Conservation (phyloP, 345 rosid genomes). For the Combretum micranthum region DNA sequence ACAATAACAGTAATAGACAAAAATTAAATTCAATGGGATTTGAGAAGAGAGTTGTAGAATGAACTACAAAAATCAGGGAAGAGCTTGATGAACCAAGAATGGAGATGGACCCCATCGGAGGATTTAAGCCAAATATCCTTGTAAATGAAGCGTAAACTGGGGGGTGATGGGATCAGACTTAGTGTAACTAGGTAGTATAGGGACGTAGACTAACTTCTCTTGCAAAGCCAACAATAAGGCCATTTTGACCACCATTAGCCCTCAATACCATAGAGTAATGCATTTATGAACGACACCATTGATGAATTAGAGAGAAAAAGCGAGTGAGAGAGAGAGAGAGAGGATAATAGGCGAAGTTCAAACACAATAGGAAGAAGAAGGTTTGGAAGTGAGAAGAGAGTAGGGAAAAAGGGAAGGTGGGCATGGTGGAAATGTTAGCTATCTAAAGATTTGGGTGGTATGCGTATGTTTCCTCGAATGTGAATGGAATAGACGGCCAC, state of each 20-base stretch:
- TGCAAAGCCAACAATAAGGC: slow-evolving; percentile 90
- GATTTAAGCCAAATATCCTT: slow-evolving; percentile 96
- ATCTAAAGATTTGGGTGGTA: too few species aligned
- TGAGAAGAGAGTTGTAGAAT: neutral
- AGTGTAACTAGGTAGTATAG: slow-evolving; percentile 85
- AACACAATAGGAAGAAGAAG: too few species aligned
- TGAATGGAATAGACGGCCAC: too few species aligned
- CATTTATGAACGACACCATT: slow-evolving; percentile 75
- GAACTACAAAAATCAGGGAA: slow-evolving; percentile 73
- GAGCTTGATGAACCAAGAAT: slow-evolving; percentile 93
- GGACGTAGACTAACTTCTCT: slow-evolving; percentile 92
- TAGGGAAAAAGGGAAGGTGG: too few species aligned
- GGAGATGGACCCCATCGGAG: slow-evolving; percentile 87
- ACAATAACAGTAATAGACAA: neutral
- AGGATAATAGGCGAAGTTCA: too few species aligned
- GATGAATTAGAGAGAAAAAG: neutral
- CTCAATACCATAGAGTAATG: slow-evolving; percentile 78
- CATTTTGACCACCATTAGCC: slow-evolving; percentile 78
- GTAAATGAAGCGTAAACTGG: slow-evolving; percentile 69
- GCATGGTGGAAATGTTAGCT: too few species aligned
- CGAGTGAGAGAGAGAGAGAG: too few species aligned
- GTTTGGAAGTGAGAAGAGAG: too few species aligned
- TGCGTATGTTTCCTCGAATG: too few species aligned
- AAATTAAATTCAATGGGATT: neutral
- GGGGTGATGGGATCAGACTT: slow-evolving; percentile 83